These are phyloP conservation scores for Suillus americanus DNA, from an alignment of 768 basidiomycete genomes.

Conservation along the genomic window DNA sequence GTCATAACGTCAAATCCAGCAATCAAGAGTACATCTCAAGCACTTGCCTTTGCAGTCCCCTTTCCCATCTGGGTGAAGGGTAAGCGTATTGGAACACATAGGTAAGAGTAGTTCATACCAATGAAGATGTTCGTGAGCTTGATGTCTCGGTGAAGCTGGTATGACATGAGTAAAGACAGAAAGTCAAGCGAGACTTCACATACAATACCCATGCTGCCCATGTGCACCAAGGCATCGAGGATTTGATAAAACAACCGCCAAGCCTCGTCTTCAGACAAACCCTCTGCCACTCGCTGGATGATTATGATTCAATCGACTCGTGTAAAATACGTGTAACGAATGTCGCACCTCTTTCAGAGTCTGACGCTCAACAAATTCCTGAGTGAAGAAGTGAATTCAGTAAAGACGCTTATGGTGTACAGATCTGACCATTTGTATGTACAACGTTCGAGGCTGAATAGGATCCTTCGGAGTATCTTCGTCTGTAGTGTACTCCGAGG, in stretches of 20 bases:
- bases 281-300: slow-evolving; percentile 71
- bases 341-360: slow-evolving; percentile 74
- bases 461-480: slow-evolving; percentile 34
- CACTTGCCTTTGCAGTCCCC: slow-evolving; percentile 75
- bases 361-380: slow-evolving; percentile 92
- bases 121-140: slow-evolving; percentile 95
- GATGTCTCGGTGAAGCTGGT: slow-evolving; percentile 78
- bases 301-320: neutral
- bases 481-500: slow-evolving; percentile 28
- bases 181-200: slow-evolving; percentile 26
- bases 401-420: neutral
- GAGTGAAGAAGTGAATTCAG: neutral
- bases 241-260: slow-evolving; percentile 92
- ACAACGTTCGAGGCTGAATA: slow-evolving; percentile 58
- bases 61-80: slow-evolving; percentile 58
- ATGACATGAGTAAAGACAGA: slow-evolving; percentile 3
- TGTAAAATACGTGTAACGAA: slow-evolving; percentile 5
- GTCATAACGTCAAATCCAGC: neutral
- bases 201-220: slow-evolving; percentile 86
- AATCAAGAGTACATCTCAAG: neutral
- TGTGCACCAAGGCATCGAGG: slow-evolving; percentile 85
- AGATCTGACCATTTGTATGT: slow-evolving; percentile 85
- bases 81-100: neutral
- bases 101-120: slow-evolving; percentile 46
- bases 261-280: slow-evolving; percentile 78